Evolutionary conservation across 495 filamentous ascomycete species (phyloP), one percentile per base, ranked within the genome.

Genomic region (Aspergillus asperescens): DNA sequence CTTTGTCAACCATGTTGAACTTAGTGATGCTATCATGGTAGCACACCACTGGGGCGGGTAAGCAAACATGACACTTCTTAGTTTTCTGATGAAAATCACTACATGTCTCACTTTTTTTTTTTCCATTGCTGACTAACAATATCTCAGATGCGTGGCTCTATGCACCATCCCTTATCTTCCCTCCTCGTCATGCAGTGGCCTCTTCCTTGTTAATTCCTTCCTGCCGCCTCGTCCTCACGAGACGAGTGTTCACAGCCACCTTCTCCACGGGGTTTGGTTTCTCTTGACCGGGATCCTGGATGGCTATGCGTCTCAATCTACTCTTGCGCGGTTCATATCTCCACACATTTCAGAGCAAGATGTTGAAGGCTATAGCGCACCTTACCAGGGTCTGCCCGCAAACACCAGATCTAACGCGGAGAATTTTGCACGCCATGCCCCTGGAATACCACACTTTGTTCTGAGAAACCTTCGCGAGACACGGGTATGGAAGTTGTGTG

Each of bases 41-140:
- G 44, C 44, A 3, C 44, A 47, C 7, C 19, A 47, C 20, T 47
- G 44, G 44, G 44, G 44, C 29, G 44, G 44, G 44, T 47, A 47
- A 1, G 44, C 13, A 8, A 25, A 15, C n/a, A n/a, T n/a, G n/a
- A n/a, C n/a, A n/a, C n/a, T n/a, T n/a, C n/a, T n/a, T n/a, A n/a
- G n/a, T n/a, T n/a, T n/a, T n/a, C n/a, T n/a, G n/a, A n/a, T n/a
- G n/a, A n/a, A n/a, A n/a, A n/a, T n/a, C n/a, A n/a, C n/a, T n/a
- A n/a, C n/a, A n/a, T n/a, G n/a, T n/a, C n/a, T n/a, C n/a, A n/a
- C 1, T 12, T 18, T 19, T 7, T 2, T 1, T 15, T 18, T 27
- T 25, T 1, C 10, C 19, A 8, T 27, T 43, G 7, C 24, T 28
- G 9, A 31, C 2, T 19, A 23, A 15, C 16, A 22, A 23, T 23